Percentiles rank a stretch among this genome's conserved stretches.
Conservation (phyloP, 2,329 filamentous ascomycete species). For the Fusarium citri region DNA sequence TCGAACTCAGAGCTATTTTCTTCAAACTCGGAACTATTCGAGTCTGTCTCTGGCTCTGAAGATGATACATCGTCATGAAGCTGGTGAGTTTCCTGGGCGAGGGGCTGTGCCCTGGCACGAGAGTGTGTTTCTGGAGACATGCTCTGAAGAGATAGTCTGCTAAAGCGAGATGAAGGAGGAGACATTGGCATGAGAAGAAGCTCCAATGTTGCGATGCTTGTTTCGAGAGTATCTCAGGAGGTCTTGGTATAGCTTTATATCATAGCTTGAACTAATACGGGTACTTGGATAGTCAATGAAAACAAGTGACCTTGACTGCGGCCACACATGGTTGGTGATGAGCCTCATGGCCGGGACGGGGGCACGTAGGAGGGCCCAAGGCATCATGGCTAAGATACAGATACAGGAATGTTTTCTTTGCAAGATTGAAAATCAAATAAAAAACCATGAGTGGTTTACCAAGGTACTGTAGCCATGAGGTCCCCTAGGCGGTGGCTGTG, state of each 20-base stretch:
- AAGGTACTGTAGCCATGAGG: slow-evolving; percentile 11
- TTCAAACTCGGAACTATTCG: slow-evolving; percentile 29
- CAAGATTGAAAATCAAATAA: not conserved
- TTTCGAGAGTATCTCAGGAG: not conserved
- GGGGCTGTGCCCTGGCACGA: slow-evolving; percentile 25
- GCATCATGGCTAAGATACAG: slow-evolving; percentile 19
- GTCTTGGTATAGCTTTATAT: slow-evolving; percentile 39
- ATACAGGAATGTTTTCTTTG: not conserved
- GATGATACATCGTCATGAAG: slow-evolving; percentile 43
- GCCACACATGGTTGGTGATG: slow-evolving; percentile 34
- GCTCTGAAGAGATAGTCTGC: slow-evolving; percentile 48
- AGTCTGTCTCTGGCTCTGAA: slow-evolving; percentile 43
- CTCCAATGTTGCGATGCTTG: not conserved
- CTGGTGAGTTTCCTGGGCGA: slow-evolving; percentile 9
- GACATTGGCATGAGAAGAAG: slow-evolving; percentile 40
- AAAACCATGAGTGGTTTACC: not conserved
- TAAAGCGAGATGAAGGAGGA: slow-evolving; percentile 42
- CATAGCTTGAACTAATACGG: slow-evolving; percentile 2
- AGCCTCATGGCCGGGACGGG: slow-evolving; percentile 32
- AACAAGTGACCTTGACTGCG: slow-evolving; percentile 32
- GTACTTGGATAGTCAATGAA: not conserved
- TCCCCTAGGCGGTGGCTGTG: slow-evolving; percentile 35
- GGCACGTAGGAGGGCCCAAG: slow-evolving; percentile 33
- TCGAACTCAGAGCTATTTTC: slow-evolving; percentile 51
- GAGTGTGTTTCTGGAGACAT: slow-evolving; percentile 46